phyloP scores from a whole-genome alignment of 2,329 filamentous ascomycete genomes.

The Sporothrix pseudoabietina region DNA sequence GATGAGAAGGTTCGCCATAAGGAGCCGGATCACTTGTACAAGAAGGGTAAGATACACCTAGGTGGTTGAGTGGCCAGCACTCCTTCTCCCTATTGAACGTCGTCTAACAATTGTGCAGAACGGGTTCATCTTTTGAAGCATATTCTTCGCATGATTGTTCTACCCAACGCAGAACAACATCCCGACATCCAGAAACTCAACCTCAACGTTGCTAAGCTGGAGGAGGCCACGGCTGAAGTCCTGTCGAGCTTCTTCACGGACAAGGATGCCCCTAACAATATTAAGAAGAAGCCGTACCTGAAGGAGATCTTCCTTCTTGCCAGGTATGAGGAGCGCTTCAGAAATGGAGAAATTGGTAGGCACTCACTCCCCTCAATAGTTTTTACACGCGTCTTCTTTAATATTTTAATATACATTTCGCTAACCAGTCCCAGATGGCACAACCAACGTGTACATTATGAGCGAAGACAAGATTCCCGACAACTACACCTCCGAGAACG shows the following conservation, averaged over 20 bases:
- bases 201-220: conserved; percentile 58
- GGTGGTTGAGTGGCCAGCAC: neutral
- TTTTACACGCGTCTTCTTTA: neutral
- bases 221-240: conserved; percentile 60
- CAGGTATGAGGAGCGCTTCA: conserved; percentile 57
- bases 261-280: conserved; percentile 55
- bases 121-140: conserved; percentile 61
- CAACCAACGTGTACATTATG: conserved; percentile 53
- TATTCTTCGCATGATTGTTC: conserved; percentile 60
- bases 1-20: conserved; percentile 64
- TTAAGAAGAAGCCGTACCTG: conserved; percentile 57
- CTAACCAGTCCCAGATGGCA: conserved; percentile 46
- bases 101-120: conserved; percentile 47
- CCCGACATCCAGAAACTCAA: conserved; percentile 55
- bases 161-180: conserved; percentile 54
- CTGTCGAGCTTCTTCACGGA: conserved; percentile 62
- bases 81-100: neutral
- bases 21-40: conserved; percentile 73
- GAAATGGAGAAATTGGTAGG: conserved; percentile 60
- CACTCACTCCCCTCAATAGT: neutral
- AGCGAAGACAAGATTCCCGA: conserved; percentile 56
- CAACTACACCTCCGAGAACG: conserved; percentile 52
- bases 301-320: conserved; percentile 66
- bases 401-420: neutral
- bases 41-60: conserved; percentile 54